These are phyloP conservation scores for Clarireedia sp. DNA, from an alignment of 2,329 filamentous ascomycete genomes.

Conservation along the genomic window DNA sequence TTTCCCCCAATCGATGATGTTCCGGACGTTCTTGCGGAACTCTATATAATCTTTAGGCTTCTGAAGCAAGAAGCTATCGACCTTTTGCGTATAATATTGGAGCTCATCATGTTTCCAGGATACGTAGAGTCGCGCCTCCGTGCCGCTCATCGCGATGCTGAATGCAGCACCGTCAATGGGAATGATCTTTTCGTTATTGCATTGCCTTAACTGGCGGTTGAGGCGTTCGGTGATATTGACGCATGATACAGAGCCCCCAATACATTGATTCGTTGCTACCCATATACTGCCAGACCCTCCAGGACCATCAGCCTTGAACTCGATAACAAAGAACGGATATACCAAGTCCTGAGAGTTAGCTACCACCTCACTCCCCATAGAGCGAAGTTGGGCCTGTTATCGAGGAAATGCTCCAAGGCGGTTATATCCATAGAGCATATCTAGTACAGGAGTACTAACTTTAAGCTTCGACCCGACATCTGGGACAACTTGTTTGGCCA, in stretches of 20 bases:
- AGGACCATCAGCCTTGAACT: not conserved
- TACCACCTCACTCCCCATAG: conserved; percentile 16
- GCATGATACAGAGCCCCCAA: conserved; percentile 20
- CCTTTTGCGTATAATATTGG: not conserved
- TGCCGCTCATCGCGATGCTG: too few relatives aligned
- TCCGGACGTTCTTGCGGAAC: too few relatives aligned
- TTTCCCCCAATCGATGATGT: too few relatives aligned
- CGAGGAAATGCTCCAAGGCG: conserved; percentile 15
- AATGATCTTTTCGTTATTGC: too few relatives aligned
- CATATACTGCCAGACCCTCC: not conserved
- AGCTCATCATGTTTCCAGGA: too few relatives aligned
- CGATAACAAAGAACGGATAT: not conserved
- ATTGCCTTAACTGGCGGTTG: conserved; percentile 14
- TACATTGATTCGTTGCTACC: conserved; percentile 10
- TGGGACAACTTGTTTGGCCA: not conserved
- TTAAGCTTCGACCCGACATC: not conserved
- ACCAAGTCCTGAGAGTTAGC: conserved; percentile 14
- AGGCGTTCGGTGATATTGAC: conserved; percentile 27
- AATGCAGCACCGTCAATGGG: too few relatives aligned
- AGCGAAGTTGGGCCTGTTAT: conserved; percentile 9
- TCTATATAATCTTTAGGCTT: too few relatives aligned
- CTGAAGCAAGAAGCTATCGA: too few relatives aligned
- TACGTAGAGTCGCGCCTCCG: too few relatives aligned
- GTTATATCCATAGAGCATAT: conserved; percentile 9
- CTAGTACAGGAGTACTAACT: not conserved